Conservation (phyloP, 805 yeast species). For the Pichia gijzeniarum region DNA sequence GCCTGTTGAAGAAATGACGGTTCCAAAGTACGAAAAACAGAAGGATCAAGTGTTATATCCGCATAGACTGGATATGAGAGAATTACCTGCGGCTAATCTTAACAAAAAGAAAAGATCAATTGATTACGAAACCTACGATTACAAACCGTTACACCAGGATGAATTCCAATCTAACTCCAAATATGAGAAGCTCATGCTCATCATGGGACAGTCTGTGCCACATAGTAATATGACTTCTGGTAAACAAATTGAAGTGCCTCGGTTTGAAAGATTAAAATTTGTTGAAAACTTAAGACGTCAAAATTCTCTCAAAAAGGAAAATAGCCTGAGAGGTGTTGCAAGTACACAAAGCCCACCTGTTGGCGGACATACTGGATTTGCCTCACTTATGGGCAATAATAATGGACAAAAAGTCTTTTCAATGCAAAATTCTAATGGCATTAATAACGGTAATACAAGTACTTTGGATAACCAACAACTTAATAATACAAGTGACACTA, state of each 20-base stretch:
- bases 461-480: too few species aligned
- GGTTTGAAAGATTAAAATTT: conserved; percentile 75
- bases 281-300: conserved; percentile 69
- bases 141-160: conserved; percentile 54
- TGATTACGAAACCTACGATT: conserved; percentile 23
- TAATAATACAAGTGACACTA: too few species aligned
- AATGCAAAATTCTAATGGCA: not conserved
- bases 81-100: conserved; percentile 7
- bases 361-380: conserved; percentile 4
- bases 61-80: conserved; percentile 36
- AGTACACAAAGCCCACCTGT: conserved; percentile 6
- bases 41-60: conserved; percentile 28
- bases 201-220: conserved; percentile 45
- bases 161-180: conserved; percentile 71
- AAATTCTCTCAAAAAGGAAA: conserved; percentile 9
- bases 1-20: conserved; percentile 38
- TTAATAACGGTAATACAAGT: too few species aligned
- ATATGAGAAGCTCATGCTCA: conserved; percentile 84
- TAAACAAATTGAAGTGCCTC: conserved; percentile 26
- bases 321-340: conserved; percentile 6
- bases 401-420: not conserved
- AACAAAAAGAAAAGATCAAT: conserved; percentile 18
- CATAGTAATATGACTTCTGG: conserved; percentile 30
- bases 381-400: conserved; percentile 2
- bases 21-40: conserved; percentile 34